Percentiles rank a stretch among this genome's conserved stretches.
Conservation (phyloP, 495 filamentous ascomycete genomes). For the Aspergillus sclerotiicarbonarius region DNA sequence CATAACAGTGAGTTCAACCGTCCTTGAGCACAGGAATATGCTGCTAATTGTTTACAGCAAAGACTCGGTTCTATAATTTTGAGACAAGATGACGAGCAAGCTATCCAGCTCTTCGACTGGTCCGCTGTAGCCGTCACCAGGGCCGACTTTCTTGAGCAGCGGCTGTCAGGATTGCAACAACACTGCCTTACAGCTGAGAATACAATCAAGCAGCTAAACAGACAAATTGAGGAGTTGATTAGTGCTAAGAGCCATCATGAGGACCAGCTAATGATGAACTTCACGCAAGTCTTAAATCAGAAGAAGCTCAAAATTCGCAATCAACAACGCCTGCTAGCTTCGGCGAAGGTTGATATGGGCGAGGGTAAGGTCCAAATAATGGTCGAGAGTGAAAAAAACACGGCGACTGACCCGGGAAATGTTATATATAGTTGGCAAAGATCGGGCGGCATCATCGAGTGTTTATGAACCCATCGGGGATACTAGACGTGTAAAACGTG, state of each 20-base stretch:
- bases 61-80: slow-evolving; percentile 66
- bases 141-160: slow-evolving; percentile 39
- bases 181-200: slow-evolving; percentile 43
- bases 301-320: slow-evolving; percentile 92
- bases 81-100: slow-evolving; percentile 58
- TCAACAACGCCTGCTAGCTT: slow-evolving; percentile 66
- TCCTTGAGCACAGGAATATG: background rate
- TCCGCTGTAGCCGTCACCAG: slow-evolving; percentile 50
- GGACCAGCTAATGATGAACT: slow-evolving; percentile 66
- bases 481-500: slow-evolving; percentile 45
- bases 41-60: slow-evolving; percentile 48
- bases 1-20: slow-evolving; percentile 48
- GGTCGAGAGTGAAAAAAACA: background rate
- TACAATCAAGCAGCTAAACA: slow-evolving; percentile 50
- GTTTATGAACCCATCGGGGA: slow-evolving; percentile 11
- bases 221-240: slow-evolving; percentile 63
- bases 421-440: slow-evolving; percentile 24
- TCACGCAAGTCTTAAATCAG: slow-evolving; percentile 70
- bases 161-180: slow-evolving; percentile 46
- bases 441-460: slow-evolving; percentile 21
- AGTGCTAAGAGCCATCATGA: slow-evolving; percentile 67
- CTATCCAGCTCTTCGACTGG: slow-evolving; percentile 74
- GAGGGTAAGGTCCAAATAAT: slow-evolving; percentile 29
- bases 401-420: background rate
- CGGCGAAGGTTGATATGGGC: slow-evolving; percentile 54